Conservation (phyloP, 2,329 filamentous ascomycete species). For the Botrytis porri region DNA sequence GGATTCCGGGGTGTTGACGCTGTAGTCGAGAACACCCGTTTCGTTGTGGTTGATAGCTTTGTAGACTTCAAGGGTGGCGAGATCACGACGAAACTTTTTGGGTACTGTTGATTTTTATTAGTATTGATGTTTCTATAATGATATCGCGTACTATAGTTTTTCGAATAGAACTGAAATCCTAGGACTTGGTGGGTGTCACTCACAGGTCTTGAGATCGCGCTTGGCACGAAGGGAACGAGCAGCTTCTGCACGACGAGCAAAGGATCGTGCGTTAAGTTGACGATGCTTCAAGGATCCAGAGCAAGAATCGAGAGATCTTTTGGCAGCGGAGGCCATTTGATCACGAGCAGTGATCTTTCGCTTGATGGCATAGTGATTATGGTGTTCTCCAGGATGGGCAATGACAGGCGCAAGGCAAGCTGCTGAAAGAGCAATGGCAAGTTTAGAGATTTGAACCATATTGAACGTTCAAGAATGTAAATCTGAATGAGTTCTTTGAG, state of each 20-base stretch:
- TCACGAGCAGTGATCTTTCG: conserved; percentile 18
- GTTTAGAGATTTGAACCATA: conserved; percentile 16
- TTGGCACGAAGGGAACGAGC: conserved; percentile 29
- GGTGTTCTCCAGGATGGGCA: conserved; percentile 19
- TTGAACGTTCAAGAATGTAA: neutral
- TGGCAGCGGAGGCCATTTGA: conserved; percentile 13
- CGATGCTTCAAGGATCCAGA: conserved; percentile 39
- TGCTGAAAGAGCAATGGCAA: neutral
- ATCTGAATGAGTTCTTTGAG: neutral
- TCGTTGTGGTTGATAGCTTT: conserved; percentile 22
- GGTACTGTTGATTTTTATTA: conserved; percentile 3
- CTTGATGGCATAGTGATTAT: conserved; percentile 16
- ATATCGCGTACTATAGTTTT: neutral
- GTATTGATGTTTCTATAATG: neutral
- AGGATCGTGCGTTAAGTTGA: conserved; percentile 37
- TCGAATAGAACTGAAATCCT: neutral
- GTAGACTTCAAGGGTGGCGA: conserved; percentile 16
- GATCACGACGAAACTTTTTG: conserved; percentile 19
- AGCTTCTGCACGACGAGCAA: conserved; percentile 37
- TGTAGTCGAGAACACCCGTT: conserved; percentile 17
- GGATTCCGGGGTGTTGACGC: conserved; percentile 13
- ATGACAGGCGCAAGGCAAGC: neutral
- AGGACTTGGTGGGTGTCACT: neutral
- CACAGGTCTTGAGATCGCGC: conserved; percentile 9
- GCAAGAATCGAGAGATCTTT: conserved; percentile 37